Base-by-base conservation (phyloP, 1,139 yeast species). In the Meyerozyma guilliermondii region DNA sequence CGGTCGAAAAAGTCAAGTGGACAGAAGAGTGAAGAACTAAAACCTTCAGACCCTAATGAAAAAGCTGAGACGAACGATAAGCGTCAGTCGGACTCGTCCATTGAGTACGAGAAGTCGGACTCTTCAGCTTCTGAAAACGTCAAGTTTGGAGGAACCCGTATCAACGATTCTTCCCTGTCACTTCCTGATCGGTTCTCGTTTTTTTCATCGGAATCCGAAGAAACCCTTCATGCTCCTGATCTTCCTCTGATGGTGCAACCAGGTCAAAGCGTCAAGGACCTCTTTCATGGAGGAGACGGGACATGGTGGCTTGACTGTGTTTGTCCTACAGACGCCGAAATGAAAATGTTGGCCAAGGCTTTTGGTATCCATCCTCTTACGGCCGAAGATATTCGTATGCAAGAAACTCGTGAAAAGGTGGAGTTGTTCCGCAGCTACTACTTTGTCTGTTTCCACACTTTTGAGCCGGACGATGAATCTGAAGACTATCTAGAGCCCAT, bases 171-270 rank as follows among this genome's bases (percentile, higher is more conserved):
- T 20, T 54, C 48, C 10, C 47, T 46, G 53, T 63, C 47, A 38
- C 20, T 35, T 35, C 88, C 89, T 14, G 91, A 86, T 52, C 68
- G 98, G 44, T 91, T 86, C 62, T 80, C 94, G 29, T 87, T 87
- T 59, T 91, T 88, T 61, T 80, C 83, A 35, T 79, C 94, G 0
- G 88, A 84, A 45, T 69, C 81, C 8, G 96, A 88, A 46, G 95
- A 85, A 55, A 92, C 98, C 0, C 75, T 87, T 14, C 97, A 91
- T 63, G 86, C 96, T 1, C 83, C 95, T 1, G 96, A 88, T 56
- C 71, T 91, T 35, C 85, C 94, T 3, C 78, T 92, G 1, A 66
- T 91, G 46, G 78, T 86, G 5, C 69, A 70, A 16, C 81, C 83
- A 1, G 85, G 81, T 2, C 80, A 83, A 54, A 69, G 84, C 3